These are phyloP conservation scores for Lagenaria siceraria DNA, from an alignment of 306 rosid species.

Conservation along the genomic window DNA sequence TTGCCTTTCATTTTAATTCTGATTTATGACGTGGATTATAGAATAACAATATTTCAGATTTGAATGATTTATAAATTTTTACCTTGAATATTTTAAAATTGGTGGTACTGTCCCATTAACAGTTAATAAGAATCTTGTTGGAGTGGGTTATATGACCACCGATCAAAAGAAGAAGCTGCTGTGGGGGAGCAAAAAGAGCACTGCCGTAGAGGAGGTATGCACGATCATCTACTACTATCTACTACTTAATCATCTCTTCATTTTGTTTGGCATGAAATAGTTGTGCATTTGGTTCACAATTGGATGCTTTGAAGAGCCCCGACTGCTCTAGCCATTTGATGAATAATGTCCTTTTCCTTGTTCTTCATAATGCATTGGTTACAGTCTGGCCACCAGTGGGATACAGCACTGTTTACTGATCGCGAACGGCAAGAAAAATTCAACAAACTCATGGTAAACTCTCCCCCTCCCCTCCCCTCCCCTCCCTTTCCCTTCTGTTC, in stretches of 20 bases:
- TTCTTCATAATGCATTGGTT: conserved; percentile 11
- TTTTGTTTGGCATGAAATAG: neutral
- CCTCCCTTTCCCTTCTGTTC: neutral
- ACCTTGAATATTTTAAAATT: neutral
- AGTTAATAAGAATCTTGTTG: conserved; percentile 78
- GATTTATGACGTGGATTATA: neutral
- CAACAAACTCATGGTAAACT: conserved; percentile 94
- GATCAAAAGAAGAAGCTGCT: conserved; percentile 97
- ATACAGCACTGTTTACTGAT: conserved; percentile 50
- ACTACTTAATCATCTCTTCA: neutral
- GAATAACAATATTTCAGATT: neutral
- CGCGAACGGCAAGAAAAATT: conserved; percentile 92
- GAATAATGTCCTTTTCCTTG: neutral
- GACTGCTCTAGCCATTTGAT: neutral
- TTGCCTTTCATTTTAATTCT: neutral
- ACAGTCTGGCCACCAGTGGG: conserved; percentile 87
- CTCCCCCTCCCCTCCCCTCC: neutral
- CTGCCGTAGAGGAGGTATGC: conserved; percentile 63
- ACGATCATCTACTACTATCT: conserved; percentile 6
- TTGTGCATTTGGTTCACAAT: neutral
- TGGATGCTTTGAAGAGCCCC: neutral
- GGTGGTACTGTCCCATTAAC: neutral
- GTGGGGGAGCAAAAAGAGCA: conserved; percentile 82
- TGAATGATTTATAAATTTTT: neutral
- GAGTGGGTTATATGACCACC: conserved; percentile 63